Percentiles rank a stretch among this genome's conserved stretches.
Evolutionary conservation across 805 yeast genomes (phyloP).

Genomic region (Kodamaea leandrae): DNA sequence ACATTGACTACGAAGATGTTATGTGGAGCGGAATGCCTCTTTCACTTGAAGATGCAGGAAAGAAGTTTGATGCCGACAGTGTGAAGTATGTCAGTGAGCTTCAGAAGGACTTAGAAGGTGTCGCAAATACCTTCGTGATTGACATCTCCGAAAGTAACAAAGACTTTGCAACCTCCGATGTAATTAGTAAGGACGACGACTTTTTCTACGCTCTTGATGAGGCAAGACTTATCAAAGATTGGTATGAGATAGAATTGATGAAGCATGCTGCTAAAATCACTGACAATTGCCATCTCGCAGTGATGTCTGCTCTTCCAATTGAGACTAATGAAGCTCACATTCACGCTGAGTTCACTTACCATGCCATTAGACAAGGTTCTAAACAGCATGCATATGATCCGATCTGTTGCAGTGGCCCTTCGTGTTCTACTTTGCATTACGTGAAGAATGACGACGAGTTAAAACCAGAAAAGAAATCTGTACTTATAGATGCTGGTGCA

Average conservation of each 20-base stretch:
- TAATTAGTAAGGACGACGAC: conserved; percentile 45
- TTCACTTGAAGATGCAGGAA: conserved; percentile 58
- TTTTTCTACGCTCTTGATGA: conserved; percentile 79
- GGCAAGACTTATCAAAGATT: conserved; percentile 80
- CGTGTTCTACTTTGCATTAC: conserved; percentile 88
- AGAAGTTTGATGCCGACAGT: conserved; percentile 76
- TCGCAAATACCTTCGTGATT: conserved; percentile 46
- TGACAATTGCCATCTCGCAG: conserved; percentile 85
- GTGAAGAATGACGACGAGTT: conserved; percentile 65
- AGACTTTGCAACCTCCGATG: conserved; percentile 27
- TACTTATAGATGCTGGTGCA: conserved; percentile 94
- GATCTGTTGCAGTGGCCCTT: conserved; percentile 90
- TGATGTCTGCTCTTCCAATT: conserved; percentile 88
- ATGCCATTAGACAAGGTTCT: conserved; percentile 90
- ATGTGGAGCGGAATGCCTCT: conserved; percentile 96
- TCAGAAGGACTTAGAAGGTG: conserved; percentile 29
- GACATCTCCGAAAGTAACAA: conserved; percentile 50
- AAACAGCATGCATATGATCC: conserved; percentile 90
- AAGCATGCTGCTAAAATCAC: conserved; percentile 80
- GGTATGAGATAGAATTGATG: conserved; percentile 72
- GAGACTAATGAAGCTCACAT: conserved; percentile 86
- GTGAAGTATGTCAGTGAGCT: conserved; percentile 63
- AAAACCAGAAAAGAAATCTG: conserved; percentile 52
- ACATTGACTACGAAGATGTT: conserved; percentile 81
- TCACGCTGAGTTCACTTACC: conserved; percentile 94